Evolutionary conservation across 192 early-diverging fungal genomes (phyloP).

Genomic region (Gryganskiella cystojenkinii): DNA sequence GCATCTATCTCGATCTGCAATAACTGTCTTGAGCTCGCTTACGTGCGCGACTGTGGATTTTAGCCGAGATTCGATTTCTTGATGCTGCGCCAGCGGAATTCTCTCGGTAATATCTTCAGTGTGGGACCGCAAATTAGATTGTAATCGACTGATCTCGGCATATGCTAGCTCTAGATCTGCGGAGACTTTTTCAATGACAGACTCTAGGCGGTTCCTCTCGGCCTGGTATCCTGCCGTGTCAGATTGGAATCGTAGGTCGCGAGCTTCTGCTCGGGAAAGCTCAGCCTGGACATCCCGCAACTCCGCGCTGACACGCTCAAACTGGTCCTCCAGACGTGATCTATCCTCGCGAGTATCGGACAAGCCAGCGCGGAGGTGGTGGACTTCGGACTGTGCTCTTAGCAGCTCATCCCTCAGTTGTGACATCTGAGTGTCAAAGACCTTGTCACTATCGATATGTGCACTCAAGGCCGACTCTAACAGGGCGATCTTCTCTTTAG

Average conservation of each 20-base stretch:
- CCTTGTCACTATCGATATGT: neutral
- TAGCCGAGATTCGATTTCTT: neutral
- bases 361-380: no score
- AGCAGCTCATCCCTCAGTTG: neutral
- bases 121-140: no score
- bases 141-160: no score
- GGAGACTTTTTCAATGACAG: no score
- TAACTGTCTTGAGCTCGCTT: neutral
- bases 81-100: no score
- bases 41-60: neutral
- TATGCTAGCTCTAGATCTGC: no score
- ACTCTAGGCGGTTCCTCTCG: neutral
- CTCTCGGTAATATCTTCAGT: no score
- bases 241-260: neutral
- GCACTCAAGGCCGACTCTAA: neutral
- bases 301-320: neutral
- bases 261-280: neutral
- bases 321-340: neutral
- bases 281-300: constrained; percentile 21
- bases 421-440: neutral
- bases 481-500: neutral
- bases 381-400: neutral
- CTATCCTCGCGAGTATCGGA: neutral
- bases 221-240: neutral
- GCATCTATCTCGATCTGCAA: no score